Evolutionary conservation across 2,329 filamentous ascomycete genomes (phyloP), one percentile per base, ranked within the genome.

Genomic region (Gnomoniopsis sp.): DNA sequence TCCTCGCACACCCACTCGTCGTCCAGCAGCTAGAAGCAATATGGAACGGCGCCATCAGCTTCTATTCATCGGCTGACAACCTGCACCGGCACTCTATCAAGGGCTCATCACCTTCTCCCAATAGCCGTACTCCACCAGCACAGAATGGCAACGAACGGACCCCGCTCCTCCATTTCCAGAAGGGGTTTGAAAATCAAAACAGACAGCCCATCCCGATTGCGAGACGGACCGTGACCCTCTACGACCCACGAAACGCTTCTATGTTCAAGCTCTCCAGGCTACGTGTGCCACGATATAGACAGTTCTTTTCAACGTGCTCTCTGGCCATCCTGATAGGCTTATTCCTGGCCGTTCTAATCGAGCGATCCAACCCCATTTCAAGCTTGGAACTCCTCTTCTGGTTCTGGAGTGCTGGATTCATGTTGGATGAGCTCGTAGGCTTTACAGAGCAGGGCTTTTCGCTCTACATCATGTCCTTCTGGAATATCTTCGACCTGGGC

Each of bases 401-500:
- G 93, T 91, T 97, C 72, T 98, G 93, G 93, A 96, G 91, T 69
- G 91, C 91, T 26, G 93, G 93, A 0, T 97, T 96, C 73, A 96
- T 97, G 91, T 84, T 97, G 34, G 93, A 97, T 68, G 93, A 97
- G 74, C 83, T 98, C 22, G 92, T 97, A 19, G 93, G 93, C 12
- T 97, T 97, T 79, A 96, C 93, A 65, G 93, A 98, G 72, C 92
- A 97, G 74, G 93, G 93, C 2, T 97, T 97, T 71, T 93, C 92
- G 41, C 83, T 98, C 33, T 98, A 97, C 74, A 91, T 97, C 68
- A 93, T 97, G 87, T 96, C 91, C 71, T 95, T 97, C 72, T 97
- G 93, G 93, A 97, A 97, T 72, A 86, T 93, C 41, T 96, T 97
- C 72, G 93, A 97, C 69, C 78, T 97, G 41, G 93, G 93, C 10